Evolutionary conservation across 2,329 filamentous ascomycete genomes (phyloP), one percentile per base, ranked within the genome.

Genomic region (Myrmaecium sp.): DNA sequence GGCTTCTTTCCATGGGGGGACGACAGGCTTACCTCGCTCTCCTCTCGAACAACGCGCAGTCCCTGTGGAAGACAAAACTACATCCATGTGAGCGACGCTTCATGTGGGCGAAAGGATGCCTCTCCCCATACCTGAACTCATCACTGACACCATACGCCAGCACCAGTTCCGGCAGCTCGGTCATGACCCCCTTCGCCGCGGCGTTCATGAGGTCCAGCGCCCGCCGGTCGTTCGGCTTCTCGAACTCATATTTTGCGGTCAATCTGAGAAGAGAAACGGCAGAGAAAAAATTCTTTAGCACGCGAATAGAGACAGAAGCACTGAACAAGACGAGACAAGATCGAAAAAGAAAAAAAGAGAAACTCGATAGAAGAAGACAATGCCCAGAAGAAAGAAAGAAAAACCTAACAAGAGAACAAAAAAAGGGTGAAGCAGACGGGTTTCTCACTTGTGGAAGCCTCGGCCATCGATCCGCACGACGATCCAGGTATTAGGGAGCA

Each of bases 111-210:
- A 11, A 9, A 25, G 21, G 10, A 19, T 14, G 19, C n/a, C n/a
- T n/a, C n/a, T n/a, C n/a, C n/a, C n/a, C 43, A 27, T 55, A 76
- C 69, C 73, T 89, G 51, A 77, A 95, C 49, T 98, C 89, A 46
- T 98, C 89, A 50, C 83, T 94, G 37, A 93, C 73, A 2, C 89
- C 89, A 41, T 95, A 98, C 0, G 77, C 84, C 34, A 95, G 67
- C 5, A 74, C 71, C 36, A 94, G 71, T 42, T 95, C 86, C 4
- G 82, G 73, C 14, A 95, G 56, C 26, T 91, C 79, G 35, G 67
- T 68, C 55, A 94, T 70, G 24, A 94, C 81, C 5, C 76, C 75
- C 32, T 71, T 68, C n/a, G 89, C 89, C 2, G 83, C 83, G 2
- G 72, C 71, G 44, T 98, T 98, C 86, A 98, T 95, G 37, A 98